Evolutionary conservation across 768 basidiomycete species (phyloP), one percentile per base, ranked within the genome.

Genomic region (Kwoniella europaea): DNA sequence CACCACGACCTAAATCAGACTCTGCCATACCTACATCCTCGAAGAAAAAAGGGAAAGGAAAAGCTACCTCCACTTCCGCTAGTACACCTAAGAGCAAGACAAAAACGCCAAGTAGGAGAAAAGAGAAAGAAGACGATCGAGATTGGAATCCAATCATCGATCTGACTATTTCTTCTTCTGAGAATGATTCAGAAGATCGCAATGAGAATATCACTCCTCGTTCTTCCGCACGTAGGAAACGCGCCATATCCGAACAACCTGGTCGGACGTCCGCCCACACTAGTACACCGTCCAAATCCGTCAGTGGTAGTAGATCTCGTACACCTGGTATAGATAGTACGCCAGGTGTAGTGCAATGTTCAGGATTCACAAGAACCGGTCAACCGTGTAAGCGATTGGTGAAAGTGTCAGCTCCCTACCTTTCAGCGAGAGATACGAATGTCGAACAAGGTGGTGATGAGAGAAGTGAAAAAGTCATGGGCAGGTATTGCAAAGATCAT

Each of bases 401-500:
- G 44, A 76, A 75, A 53, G 29, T 65, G 13, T 57, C 67, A 13
- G 82, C 82, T 9, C 79, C 82, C 2, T 79, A 73, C n/a, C 60
- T 81, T 12, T 46, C 68, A 2, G 42, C 58, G 15, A 22, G 50
- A 20, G 64, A 68, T 46, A 46, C 46, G 29, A 65, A 73, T 35
- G 50, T n/a, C 20, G 61, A 35, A 4, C 52, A n/a, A 10, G 71
- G 53, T 20, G 63, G 43, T 6, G 64, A 62, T 43, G 63, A 29
- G 27, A 43, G 63, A 5, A 71, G 56, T 42, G 57, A 71, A 63
- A 60, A 55, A 54, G 64, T 70, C 18, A 27, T 65, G 46, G 76
- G 68, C 16, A 69, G 82, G 50, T 83, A 78, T 59, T 83, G 82
- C 54, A 80, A 77, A 41, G 81, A 82, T 71, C 82, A 83, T 73